phyloP scores from a whole-genome alignment of 108 stramenopile species.

The Nitzschia palea region DNA sequence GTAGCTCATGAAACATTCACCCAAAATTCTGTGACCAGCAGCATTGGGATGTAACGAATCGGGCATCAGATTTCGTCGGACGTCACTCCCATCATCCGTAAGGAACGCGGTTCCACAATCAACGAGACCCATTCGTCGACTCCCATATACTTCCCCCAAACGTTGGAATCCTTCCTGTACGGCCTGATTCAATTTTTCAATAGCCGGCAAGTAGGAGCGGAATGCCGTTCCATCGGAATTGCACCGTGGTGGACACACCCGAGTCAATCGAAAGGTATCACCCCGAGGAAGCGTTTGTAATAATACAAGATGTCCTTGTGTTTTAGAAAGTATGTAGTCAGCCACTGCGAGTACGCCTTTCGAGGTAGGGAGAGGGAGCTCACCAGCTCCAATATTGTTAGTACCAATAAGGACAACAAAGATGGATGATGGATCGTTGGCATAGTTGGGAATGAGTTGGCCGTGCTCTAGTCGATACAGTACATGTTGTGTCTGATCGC shows the following conservation, averaged over 20 bases:
- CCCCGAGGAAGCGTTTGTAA: constrained; percentile 35
- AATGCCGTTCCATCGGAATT: constrained; percentile 20
- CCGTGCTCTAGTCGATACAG: constrained; percentile 32
- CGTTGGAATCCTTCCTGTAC: constrained; percentile 6
- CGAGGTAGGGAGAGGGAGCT: constrained; percentile 36
- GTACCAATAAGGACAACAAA: constrained; percentile 41
- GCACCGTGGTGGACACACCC: constrained; percentile 46
- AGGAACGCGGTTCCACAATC: constrained; percentile 24
- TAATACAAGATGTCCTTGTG: constrained; percentile 27
- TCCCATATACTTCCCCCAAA: constrained; percentile 9
- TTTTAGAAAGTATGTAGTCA: constrained; percentile 21
- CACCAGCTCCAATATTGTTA: constrained; percentile 37
- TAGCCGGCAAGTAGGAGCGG: constrained; percentile 33
- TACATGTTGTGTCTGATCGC: constrained; percentile 38
- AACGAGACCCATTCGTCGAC: constrained; percentile 13
- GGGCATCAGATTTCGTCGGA: constrained; percentile 25
- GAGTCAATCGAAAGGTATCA: constrained; percentile 5
- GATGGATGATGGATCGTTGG: constrained; percentile 22
- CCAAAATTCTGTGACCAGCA: constrained; percentile 29
- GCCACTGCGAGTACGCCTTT: constrained; percentile 28
- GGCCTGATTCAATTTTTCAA: constrained; percentile 27
- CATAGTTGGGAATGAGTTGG: constrained; percentile 11
- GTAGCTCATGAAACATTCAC: constrained; percentile 26
- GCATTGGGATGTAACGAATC: constrained; percentile 46
- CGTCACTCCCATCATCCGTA: neutral